Evolutionary conservation across 306 rosid genomes (phyloP).

Genomic region (Potentilla sterilis): DNA sequence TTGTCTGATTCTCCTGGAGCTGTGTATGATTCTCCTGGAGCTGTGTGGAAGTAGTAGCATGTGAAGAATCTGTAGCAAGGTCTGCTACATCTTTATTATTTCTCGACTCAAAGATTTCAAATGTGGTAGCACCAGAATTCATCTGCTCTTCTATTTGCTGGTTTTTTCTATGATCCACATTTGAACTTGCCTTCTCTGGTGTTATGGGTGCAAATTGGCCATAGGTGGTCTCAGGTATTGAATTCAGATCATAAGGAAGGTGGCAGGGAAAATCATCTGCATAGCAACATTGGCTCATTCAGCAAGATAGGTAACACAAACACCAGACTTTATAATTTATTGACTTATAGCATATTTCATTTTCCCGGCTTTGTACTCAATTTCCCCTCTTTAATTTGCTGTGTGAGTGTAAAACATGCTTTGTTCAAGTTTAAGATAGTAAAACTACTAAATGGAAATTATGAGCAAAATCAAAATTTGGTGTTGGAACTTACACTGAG

Average conservation of each 20-base stretch:
- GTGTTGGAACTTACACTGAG: constrained; percentile 9
- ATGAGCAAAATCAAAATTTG: background rate
- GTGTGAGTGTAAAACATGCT: background rate
- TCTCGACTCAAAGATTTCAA: constrained; percentile 25
- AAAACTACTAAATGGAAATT: background rate
- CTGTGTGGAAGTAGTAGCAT: constrained; percentile 34
- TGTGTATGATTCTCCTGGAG: constrained; percentile 36
- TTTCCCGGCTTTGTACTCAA: background rate
- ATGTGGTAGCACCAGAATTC: constrained; percentile 22
- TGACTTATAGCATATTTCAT: background rate
- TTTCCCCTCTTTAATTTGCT: background rate
- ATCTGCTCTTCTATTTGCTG: constrained; percentile 27
- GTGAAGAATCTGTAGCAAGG: constrained; percentile 31
- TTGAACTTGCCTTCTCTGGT: constrained; percentile 34
- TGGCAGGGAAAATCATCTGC: constrained; percentile 22
- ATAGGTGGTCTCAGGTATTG: constrained; percentile 30
- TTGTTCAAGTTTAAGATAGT: background rate
- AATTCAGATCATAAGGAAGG: constrained; percentile 30
- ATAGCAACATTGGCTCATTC: constrained; percentile 7
- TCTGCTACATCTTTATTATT: constrained; percentile 30
- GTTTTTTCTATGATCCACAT: constrained; percentile 24
- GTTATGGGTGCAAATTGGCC: constrained; percentile 44
- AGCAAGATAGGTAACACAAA: constrained; percentile 18
- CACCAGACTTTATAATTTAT: background rate
- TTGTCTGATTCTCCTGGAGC: constrained; percentile 36